phyloP scores from a whole-genome alignment of 768 basidiomycete species.

The Leccinum uliginosum region DNA sequence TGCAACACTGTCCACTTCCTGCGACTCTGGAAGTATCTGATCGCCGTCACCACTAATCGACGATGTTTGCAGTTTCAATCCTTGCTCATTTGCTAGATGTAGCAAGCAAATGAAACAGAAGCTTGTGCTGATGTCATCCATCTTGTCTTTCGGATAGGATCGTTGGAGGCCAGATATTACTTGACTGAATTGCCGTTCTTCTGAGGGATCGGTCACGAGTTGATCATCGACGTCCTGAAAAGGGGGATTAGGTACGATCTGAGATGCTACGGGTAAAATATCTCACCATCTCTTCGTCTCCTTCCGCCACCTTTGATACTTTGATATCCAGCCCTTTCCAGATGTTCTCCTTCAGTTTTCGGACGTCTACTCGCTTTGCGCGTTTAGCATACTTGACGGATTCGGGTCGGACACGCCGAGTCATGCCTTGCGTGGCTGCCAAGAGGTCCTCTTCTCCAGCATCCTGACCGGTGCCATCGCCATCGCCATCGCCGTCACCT shows the following conservation, averaged over 20 bases:
- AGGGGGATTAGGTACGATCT: not conserved
- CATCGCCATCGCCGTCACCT: conserved; percentile 47
- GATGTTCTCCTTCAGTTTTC: conserved; percentile 95
- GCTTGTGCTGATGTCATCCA: conserved; percentile 97
- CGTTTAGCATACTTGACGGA: conserved; percentile 91
- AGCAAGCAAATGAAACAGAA: conserved; percentile 99
- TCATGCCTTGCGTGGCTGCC: conserved; percentile 71
- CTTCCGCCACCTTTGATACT: conserved; percentile 36
- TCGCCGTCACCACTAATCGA: conserved; percentile 33
- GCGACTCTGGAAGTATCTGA: conserved; percentile 31
- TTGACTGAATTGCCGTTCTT: conserved; percentile 66
- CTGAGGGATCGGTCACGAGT: conserved; percentile 56
- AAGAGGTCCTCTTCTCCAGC: conserved; percentile 84
- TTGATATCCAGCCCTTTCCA: conserved; percentile 90
- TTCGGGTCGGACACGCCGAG: conserved; percentile 79
- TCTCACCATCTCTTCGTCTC: conserved; percentile 53
- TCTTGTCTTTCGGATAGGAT: conserved; percentile 88
- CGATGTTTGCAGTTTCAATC: conserved; percentile 71
- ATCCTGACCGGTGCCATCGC: conserved; percentile 45
- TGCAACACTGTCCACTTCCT: conserved; percentile 49
- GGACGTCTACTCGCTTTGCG: conserved; percentile 94
- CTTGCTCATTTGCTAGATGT: conserved; percentile 95
- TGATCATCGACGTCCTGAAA: conserved; percentile 52
- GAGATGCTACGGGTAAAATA: not conserved
- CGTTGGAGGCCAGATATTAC: conserved; percentile 80